Conservation (phyloP, 1,284 basidiomycete genomes). For the Marasmius sp. region DNA sequence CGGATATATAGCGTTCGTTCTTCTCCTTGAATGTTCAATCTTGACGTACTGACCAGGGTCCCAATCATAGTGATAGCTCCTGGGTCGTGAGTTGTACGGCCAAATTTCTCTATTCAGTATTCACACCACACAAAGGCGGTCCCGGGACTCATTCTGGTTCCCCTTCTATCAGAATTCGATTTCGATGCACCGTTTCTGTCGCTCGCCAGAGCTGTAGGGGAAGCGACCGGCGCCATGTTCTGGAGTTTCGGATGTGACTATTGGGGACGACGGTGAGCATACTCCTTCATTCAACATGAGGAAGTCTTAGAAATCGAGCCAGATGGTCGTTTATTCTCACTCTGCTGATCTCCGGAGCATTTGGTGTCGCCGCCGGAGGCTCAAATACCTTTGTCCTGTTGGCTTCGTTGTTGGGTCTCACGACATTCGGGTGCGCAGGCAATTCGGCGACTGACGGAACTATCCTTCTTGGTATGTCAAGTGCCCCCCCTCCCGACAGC, state of each 20-base stretch:
- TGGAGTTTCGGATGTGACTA: slow-evolving; percentile 62
- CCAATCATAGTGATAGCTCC: slow-evolving; percentile 50
- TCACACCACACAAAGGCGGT: slow-evolving; percentile 16
- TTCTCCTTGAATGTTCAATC: background rate
- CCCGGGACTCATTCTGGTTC: slow-evolving; percentile 54
- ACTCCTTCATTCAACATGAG: background rate
- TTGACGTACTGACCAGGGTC: background rate
- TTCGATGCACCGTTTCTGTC: slow-evolving; percentile 54
- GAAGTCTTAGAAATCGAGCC: background rate
- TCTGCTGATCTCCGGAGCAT: slow-evolving; percentile 67
- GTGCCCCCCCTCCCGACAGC: background rate
- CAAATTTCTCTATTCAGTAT: background rate
- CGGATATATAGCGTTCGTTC: slow-evolving; percentile 67
- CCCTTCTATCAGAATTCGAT: slow-evolving; percentile 54
- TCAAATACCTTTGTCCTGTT: slow-evolving; percentile 54
- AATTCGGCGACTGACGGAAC: slow-evolving; percentile 79
- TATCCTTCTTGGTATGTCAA: slow-evolving; percentile 65
- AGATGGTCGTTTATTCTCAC: slow-evolving; percentile 78
- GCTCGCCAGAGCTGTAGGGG: slow-evolving; percentile 56
- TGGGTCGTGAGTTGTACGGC: slow-evolving; percentile 52
- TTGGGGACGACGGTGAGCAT: slow-evolving; percentile 53
- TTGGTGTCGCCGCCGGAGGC: slow-evolving; percentile 61
- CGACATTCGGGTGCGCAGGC: slow-evolving; percentile 67
- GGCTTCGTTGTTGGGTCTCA: slow-evolving; percentile 52
- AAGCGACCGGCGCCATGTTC: slow-evolving; percentile 66